A percentile compares a stretch with the other conserved stretches of the same genome.
Conservation (phyloP, 2,329 filamentous ascomycete species). For the Sporothrix humicola region DNA sequence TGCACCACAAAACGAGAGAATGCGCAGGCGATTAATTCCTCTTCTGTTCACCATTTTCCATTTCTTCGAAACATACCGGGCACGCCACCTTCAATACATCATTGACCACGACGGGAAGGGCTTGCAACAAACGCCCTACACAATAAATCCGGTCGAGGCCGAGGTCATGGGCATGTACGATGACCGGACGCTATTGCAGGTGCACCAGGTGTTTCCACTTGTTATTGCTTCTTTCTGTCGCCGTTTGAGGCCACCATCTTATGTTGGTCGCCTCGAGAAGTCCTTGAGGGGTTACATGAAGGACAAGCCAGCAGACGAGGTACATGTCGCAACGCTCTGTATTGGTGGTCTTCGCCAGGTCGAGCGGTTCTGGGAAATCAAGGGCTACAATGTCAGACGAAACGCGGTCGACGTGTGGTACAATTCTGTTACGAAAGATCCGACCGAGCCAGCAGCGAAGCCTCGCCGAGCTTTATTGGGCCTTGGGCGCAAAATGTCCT, state of each 20-base stretch:
- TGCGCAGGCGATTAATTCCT: conserved; percentile 68
- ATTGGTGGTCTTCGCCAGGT: conserved; percentile 68
- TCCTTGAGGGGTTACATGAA: conserved; percentile 67
- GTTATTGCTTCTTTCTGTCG: conserved; percentile 69
- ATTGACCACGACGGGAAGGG: conserved; percentile 58
- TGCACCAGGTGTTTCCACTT: conserved; percentile 69
- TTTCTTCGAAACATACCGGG: conserved; percentile 70
- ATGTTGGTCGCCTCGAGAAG: conserved; percentile 66
- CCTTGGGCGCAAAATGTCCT: conserved; percentile 64
- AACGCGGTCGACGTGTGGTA: conserved; percentile 67
- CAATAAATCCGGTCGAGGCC: conserved; percentile 65
- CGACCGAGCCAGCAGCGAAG: conserved; percentile 53
- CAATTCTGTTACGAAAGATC: conserved; percentile 55
- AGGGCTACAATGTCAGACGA: conserved; percentile 66
- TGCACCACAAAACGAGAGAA: conserved; percentile 65
- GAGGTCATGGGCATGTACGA: conserved; percentile 70
- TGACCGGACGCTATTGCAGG: conserved; percentile 64
- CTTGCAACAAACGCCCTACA: conserved; percentile 59
- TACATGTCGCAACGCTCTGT: conserved; percentile 65
- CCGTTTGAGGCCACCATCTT: conserved; percentile 66
- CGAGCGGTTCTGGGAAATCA: conserved; percentile 69
- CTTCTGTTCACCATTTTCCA: conserved; percentile 70
- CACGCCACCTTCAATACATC: conserved; percentile 63
- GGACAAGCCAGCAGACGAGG: conserved; percentile 66
- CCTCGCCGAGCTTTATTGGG: conserved; percentile 58